Base-by-base conservation (phyloP, 1,284 basidiomycete genomes). In the Kwoniella shivajii region DNA sequence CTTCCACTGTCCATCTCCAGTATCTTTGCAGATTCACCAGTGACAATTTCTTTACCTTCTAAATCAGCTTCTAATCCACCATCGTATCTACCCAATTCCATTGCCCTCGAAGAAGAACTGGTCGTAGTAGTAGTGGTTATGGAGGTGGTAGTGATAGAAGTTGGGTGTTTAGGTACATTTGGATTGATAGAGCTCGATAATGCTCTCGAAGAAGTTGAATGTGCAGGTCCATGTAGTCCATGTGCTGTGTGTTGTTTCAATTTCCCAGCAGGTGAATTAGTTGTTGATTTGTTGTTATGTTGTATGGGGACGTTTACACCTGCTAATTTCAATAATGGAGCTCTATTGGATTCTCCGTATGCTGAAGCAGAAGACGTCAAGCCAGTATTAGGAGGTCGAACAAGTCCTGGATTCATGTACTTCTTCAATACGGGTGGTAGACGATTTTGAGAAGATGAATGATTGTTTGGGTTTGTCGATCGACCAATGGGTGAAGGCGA, bases 81-180 rank as follows among this genome's bases (percentile, higher is more conserved):
- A 63, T 94, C 92, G 73, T 93, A 93, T 50, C 79, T 82, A 30
- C 91, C 92, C 45, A 92, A 88, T 67, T 90, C 89, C 44, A 88
- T 50, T 30, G 50, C 55, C 46, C 58, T 64, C 20, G 38, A 31
- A 3, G 29, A n/a, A n/a, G n/a, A n/a, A 18, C 24, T 41, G 18
- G 43, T 43, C 29, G 47, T 39, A 49, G 26, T 29, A 33, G 11
- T 48, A 43, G n/a, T n/a, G 5, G 56, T n/a, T n/a, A n/a, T n/a
- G n/a, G n/a, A n/a, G n/a, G n/a, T 57, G 14, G 30, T 57, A 11
- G 30, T 33, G 27, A 39, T 39, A 9, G 60, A 37, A 41, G 50
- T 20, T 3, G 57, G 43, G 34, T 61, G 53, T 37, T 61, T 61
- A 18, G 53, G 37, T 18, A 50, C 44, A 14, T 41, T 52, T 11